Conservation (phyloP, 768 basidiomycete species). For the Pisolithus albus region DNA sequence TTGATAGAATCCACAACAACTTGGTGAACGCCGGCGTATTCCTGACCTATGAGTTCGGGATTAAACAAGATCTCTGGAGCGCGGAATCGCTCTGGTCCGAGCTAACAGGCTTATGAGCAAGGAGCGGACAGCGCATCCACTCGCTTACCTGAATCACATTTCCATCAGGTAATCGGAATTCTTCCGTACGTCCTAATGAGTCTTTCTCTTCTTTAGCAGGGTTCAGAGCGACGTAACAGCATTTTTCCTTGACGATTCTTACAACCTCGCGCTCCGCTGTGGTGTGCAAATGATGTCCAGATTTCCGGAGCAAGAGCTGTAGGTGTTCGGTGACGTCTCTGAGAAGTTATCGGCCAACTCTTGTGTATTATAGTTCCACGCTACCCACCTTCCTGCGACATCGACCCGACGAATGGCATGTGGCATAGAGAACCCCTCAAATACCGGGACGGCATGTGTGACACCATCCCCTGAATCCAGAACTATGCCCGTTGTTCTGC, state of each 20-base stretch:
- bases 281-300: slow-evolving; percentile 92
- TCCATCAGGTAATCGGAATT: slow-evolving; percentile 92
- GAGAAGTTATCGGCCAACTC: slow-evolving; percentile 2
- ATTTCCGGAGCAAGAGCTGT: slow-evolving; percentile 87
- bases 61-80: slow-evolving; percentile 98
- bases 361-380: background rate
- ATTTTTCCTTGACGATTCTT: slow-evolving; percentile 96
- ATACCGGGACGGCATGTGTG: slow-evolving; percentile 97
- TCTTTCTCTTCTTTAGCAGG: slow-evolving; percentile 97
- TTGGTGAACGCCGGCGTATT: slow-evolving; percentile 96
- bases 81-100: slow-evolving; percentile 91
- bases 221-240: slow-evolving; percentile 90
- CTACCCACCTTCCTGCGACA: slow-evolving; percentile 80
- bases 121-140: slow-evolving; percentile 5
- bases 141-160: slow-evolving; percentile 76
- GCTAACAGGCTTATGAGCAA: slow-evolving; percentile 38
- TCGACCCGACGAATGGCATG: slow-evolving; percentile 96
- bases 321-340: slow-evolving; percentile 97
- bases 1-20: slow-evolving; percentile 98
- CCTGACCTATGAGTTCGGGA: slow-evolving; percentile 92
- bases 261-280: slow-evolving; percentile 97
- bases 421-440: slow-evolving; percentile 98
- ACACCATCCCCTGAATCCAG: slow-evolving; percentile 98
- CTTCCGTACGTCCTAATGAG: slow-evolving; percentile 64
- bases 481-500: slow-evolving; percentile 97